Conservation (phyloP, 345 rosid genomes). For the Rhizophora mangle region DNA sequence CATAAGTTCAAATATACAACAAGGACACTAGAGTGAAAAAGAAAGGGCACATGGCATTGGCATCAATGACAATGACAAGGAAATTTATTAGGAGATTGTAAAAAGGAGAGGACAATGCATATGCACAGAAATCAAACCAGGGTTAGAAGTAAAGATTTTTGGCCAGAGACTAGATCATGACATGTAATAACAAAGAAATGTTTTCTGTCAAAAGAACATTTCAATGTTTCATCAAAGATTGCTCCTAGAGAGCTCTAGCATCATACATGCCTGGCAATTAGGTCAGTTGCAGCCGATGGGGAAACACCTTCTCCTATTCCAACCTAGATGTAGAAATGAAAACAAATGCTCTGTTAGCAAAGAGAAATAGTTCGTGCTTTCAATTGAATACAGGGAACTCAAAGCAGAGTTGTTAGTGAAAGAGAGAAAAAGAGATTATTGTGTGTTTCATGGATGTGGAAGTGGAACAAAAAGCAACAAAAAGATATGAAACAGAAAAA, state of each 20-base stretch:
- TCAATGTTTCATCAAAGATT: conserved; percentile 7
- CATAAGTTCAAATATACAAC: background rate
- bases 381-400: background rate
- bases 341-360: background rate
- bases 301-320: conserved; percentile 99
- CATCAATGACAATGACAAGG: background rate
- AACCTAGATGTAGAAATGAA: conserved; percentile 50
- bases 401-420: background rate
- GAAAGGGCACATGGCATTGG: background rate
- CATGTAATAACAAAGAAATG: background rate
- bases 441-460: too few relatives aligned
- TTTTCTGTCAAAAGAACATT: background rate
- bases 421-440: background rate
- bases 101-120: background rate
- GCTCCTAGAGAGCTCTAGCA: conserved; percentile 22
- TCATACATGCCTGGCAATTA: conserved; percentile 87
- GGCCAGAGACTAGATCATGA: too few relatives aligned
- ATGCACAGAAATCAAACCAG: too few relatives aligned
- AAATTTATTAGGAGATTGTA: background rate
- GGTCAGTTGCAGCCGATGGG: conserved; percentile 97
- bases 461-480: too few relatives aligned
- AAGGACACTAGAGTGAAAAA: background rate
- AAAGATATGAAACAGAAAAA: too few relatives aligned
- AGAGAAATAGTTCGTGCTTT: background rate
- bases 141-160: too few relatives aligned